Conservation (phyloP, 345 rosid genomes). For the Lepidium aucheri region DNA sequence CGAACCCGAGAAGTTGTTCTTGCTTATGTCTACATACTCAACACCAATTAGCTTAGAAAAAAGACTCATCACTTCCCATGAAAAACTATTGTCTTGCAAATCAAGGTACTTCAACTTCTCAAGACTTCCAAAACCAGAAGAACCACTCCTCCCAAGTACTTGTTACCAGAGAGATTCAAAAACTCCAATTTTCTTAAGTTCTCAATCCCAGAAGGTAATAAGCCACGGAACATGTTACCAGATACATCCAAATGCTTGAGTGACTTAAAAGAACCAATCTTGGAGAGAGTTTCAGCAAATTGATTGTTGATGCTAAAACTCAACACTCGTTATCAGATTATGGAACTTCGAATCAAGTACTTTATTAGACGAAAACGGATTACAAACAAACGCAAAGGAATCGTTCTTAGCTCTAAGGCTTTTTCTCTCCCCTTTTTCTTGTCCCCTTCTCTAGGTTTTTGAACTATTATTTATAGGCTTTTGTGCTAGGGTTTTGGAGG, state of each 20-base stretch:
- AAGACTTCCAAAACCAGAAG: conserved; percentile 44
- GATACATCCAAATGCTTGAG: conserved; percentile 57
- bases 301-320: too few relatives aligned
- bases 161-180: conserved; percentile 52
- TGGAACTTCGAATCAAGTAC: too few relatives aligned
- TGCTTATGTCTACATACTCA: conserved; percentile 55
- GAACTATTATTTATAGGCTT: too few relatives aligned
- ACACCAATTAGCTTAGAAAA: conserved; percentile 43
- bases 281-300: conserved; percentile 61
- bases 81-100: conserved; percentile 49
- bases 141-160: conserved; percentile 40
- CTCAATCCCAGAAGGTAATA: conserved; percentile 39
- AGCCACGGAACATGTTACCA: conserved; percentile 45
- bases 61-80: conserved; percentile 64
- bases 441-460: too few relatives aligned
- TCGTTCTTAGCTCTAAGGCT: too few relatives aligned
- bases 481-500: too few relatives aligned
- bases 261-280: conserved; percentile 43
- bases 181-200: conserved; percentile 35
- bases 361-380: too few relatives aligned
- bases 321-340: too few relatives aligned
- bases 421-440: too few relatives aligned
- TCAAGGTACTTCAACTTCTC: conserved; percentile 52
- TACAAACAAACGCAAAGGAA: too few relatives aligned
- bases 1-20: conserved; percentile 65